Base-by-base conservation (phyloP, 768 basidiomycete genomes). In the Tricholoma hemisulphureum region DNA sequence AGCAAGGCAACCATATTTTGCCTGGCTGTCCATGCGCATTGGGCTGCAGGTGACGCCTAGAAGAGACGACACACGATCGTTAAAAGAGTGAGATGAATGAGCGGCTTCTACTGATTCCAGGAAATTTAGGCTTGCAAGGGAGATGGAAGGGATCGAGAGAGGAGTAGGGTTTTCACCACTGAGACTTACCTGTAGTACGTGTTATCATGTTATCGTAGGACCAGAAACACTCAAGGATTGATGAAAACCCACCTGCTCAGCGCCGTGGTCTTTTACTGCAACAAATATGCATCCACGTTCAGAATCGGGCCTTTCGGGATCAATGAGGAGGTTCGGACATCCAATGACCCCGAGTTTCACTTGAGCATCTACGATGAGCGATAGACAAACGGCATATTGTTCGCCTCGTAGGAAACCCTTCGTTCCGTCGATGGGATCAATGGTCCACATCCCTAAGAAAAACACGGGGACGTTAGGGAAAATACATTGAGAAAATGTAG, bases 31-130 rank as follows among this genome's bases (percentile, higher is more conserved):
- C 95, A 98, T 97, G 18, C 93, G 80, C 14, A 86, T 77, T 8
- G 91, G 86, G 0, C 80, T 69, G 2, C 81, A 75, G 16, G 85
- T 84, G 55, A 97, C 81, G 2, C 81, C 81, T 23, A 98, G 76
- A 4, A 87, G 63, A 29, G 80, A 66, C 0, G 90, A 85, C 32
- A 98, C 88, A 20, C 79, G 80, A 31, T 84, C 83, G 67, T 89
- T 94, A 71, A 93, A 89, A 2, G 85, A 84, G 59, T 95, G 91
- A n/a, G 93, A 90, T 1, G 92, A 88, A 69, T 99, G 97, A 0
- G 87, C 88, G 3, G 90, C 84, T 68, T 99, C 96, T 43, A 96
- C 91, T 3, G 91, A 94, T 75, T 98, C 95, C 61, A 98, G 85
- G 73, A 95, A 86, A 59, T 79, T 81, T 50, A 93, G 75, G 11